Evolutionary conservation across 345 rosid species (phyloP), one percentile per base, ranked within the genome.

Genomic region (Ailanthus altissimus): DNA sequence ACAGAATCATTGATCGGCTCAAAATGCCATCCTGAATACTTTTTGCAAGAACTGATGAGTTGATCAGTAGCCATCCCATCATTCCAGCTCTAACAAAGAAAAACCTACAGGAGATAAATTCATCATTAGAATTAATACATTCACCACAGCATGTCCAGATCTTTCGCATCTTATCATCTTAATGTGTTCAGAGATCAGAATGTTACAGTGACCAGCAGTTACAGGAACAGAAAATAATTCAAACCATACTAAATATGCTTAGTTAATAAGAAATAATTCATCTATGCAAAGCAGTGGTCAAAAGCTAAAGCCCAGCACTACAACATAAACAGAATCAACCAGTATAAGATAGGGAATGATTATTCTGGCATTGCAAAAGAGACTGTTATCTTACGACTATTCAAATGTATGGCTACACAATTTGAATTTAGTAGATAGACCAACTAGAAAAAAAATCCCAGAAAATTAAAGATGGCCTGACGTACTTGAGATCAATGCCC

Each of bases 51-150:
- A 95, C 80, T 61, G 99, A 95, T 75, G 91, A 87, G 75, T 95
- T 95, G 83, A 95, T 91, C 67, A 93, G 86, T 61, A 95, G 88
- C 98, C 98, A 95, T 74, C 98, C 98, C 98, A 93, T 91, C 98
- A 94, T 94, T 75, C 98, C 98, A 42, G 97, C 98, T 89, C 94
- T 88, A 63, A 94, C 98, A 83, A 91, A 93, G 89, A 93, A 90
- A 88, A 94, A 91, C 79, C 98, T 93, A 79, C 71, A 77, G 75
- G 76, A 68, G 58, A 77, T 25, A 83, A 46, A 65, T 49, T 58
- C 50, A 64, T 61, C 49, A 58, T 65, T 68, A 85, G 77, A 70
- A 60, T 26, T 21, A 47, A 53, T 28, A 67, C 32, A 21, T 60
- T 53, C 73, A 67, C 36, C 42, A 47, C 73, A 50, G 50, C 71